Evolutionary conservation across 2,329 filamentous ascomycete species (phyloP).

Genomic region (Graphilbum sp.): DNA sequence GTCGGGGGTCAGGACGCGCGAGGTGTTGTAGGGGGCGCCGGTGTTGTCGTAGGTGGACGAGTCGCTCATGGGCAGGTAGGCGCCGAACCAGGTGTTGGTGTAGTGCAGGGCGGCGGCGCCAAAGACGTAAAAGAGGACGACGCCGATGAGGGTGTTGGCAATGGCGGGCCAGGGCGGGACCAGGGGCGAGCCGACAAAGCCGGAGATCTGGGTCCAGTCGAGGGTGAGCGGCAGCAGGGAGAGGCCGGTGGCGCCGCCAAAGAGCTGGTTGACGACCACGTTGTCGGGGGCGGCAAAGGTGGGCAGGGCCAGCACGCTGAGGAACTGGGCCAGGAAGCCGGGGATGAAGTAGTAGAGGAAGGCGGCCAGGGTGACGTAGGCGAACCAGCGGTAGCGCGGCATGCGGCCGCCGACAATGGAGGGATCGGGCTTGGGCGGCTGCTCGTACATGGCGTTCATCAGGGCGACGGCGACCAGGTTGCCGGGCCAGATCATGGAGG

Average conservation of each 20-base stretch:
- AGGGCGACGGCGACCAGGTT: conserved; percentile 50
- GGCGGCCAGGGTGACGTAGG: conserved; percentile 22
- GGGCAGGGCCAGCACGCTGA: conserved; percentile 30
- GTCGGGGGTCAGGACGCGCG: conserved; percentile 42
- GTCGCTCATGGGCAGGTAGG: conserved; percentile 54
- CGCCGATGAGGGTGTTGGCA: conserved; percentile 53
- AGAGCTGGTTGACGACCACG: conserved; percentile 28
- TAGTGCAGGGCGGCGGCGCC: conserved; percentile 45
- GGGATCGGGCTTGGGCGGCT: conserved; percentile 29
- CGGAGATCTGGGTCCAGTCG: conserved; percentile 47
- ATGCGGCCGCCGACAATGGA: conserved; percentile 46
- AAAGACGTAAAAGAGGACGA: conserved; percentile 49
- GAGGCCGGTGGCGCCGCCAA: conserved; percentile 28
- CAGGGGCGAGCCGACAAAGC: conserved; percentile 50
- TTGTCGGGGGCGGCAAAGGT: conserved; percentile 32
- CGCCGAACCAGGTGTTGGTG: conserved; percentile 44
- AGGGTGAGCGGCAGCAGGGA: conserved; percentile 27
- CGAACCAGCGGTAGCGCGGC: conserved; percentile 36
- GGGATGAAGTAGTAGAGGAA: conserved; percentile 39
- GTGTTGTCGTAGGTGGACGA: conserved; percentile 58
- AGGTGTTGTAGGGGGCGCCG: conserved; percentile 45
- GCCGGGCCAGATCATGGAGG: conserved; percentile 60
- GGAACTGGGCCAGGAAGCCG: conserved; percentile 28
- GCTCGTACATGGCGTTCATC: conserved; percentile 59
- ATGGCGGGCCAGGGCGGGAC: conserved; percentile 61